Conservation (phyloP, 441 rosid genomes). For the Adansonia grandidieri region DNA sequence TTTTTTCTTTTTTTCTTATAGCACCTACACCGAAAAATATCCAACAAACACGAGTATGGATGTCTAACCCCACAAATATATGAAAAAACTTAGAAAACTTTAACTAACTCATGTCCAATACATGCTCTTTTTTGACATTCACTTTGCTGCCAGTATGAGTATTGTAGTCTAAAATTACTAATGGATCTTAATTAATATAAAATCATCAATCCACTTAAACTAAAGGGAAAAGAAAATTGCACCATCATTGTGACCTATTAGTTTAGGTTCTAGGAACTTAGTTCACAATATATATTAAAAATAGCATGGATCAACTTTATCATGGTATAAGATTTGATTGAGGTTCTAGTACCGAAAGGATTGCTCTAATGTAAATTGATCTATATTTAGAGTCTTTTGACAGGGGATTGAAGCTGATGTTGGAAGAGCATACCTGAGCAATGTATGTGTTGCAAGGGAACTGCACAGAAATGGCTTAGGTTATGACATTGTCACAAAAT, state of each 20-base stretch:
- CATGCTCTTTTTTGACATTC: neutral
- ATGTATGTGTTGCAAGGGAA: conserved; percentile 89
- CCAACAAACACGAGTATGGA: neutral
- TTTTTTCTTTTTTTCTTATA: neutral
- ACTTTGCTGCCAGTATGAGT: too few relatives aligned
- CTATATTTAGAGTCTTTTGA: conserved; percentile 13
- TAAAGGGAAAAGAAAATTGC: neutral
- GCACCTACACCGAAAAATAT: neutral
- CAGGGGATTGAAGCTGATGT: conserved; percentile 74
- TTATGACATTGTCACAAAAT: conserved; percentile 58
- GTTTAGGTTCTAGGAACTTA: neutral
- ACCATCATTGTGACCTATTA: neutral
- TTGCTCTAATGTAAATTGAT: neutral
- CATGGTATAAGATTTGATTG: neutral
- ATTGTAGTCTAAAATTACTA: too few relatives aligned
- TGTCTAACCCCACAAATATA: neutral
- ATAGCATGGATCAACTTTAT: conserved; percentile 5
- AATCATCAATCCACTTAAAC: too few relatives aligned
- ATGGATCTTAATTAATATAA: too few relatives aligned
- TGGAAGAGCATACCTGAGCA: conserved; percentile 86
- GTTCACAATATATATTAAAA: neutral
- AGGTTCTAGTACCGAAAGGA: neutral
- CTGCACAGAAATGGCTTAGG: conserved; percentile 82
- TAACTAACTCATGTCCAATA: neutral
- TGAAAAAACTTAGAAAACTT: neutral